Base-by-base conservation (phyloP, 2,329 filamentous ascomycete species). In the Zasmidium citrigriseum region DNA sequence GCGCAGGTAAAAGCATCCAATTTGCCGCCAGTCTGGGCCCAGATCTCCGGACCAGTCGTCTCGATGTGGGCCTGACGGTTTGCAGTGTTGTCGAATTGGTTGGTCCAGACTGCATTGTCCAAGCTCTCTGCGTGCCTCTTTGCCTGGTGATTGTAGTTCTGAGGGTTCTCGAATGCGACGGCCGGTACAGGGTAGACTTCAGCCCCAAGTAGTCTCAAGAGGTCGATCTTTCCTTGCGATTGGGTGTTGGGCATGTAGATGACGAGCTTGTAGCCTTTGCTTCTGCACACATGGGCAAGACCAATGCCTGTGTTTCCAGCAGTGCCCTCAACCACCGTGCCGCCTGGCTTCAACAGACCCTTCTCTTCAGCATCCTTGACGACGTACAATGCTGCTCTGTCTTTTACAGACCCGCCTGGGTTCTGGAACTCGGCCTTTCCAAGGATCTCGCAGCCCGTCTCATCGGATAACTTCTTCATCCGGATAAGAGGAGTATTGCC, bases 171-270 rank as follows among this genome's bases (percentile, higher is more conserved):
- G 71, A 96, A 98, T 2, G 95, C 89, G 16, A 98, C 95, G 7
- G 93, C 95, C 16, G 95, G 95, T 0, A 99, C 95, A 18, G 95
- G 93, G 78, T 96, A 90, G 29, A 99, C 95, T 76, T 98, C 93
- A 23, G 95, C 95, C 64, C 95, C 95, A 10, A 99, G 84, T 34
- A 98, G 82, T 9, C 93, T 85, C 64, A 99, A 81, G 54, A 99
- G 83, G 75, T 98, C 95, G 73, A 99, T 90, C 82, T 99, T 99
- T 74, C 93, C 95, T 78, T 96, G 93, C 20, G 93, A 96, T 79
- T 98, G 95, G 50, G 93, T 98, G 82, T 99, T 90, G 69, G 95
- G 95, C 95, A 99, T 98, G 86, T 98, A 99, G 74, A 99, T 99
- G 72, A 98, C 93, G 52, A 96, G 87, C 74, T 89, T 89, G 83